Evolutionary conservation across 2,329 filamentous ascomycete species (phyloP).

Genomic region (Fusarium newnesense): DNA sequence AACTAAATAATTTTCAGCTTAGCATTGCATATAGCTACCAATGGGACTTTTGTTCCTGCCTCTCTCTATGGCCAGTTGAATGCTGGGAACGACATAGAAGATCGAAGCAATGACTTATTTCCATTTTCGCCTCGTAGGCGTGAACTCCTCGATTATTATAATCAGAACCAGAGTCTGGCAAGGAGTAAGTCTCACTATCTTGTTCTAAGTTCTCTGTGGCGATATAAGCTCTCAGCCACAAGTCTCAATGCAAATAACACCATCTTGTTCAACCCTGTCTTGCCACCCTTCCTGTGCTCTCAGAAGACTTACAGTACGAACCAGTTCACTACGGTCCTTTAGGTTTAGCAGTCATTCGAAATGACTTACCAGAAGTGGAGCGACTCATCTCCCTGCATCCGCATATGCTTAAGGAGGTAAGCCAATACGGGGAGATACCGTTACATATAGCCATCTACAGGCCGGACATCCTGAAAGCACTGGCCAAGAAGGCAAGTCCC

Average conservation of each 20-base stretch:
- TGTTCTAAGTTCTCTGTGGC: too few relatives aligned
- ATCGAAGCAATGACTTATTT: too few relatives aligned
- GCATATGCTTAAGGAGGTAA: accelerated
- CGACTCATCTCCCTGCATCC: background rate
- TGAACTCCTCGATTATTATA: accelerated
- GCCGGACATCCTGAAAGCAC: accelerated
- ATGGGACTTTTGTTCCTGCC: background rate
- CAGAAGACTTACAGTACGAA: accelerated
- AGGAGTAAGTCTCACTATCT: background rate
- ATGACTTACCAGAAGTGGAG: accelerated
- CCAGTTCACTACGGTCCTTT: background rate
- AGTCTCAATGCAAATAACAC: too few relatives aligned
- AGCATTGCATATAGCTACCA: accelerated
- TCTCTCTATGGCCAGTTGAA: background rate
- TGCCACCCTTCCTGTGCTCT: accelerated
- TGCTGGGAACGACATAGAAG: background rate
- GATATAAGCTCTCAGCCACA: too few relatives aligned
- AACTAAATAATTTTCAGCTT: too few relatives aligned
- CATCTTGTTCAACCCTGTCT: accelerated
- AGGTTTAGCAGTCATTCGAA: background rate
- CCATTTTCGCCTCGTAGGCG: too few relatives aligned
- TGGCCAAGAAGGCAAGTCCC: background rate
- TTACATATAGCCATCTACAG: background rate
- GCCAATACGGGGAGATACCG: accelerated
- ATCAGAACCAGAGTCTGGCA: accelerated